A percentile compares a stretch with the other conserved stretches of the same genome.
These are phyloP conservation scores for Metarhizium rileyi DNA, from an alignment of 2,329 filamentous ascomycete genomes.

Conservation along the genomic window DNA sequence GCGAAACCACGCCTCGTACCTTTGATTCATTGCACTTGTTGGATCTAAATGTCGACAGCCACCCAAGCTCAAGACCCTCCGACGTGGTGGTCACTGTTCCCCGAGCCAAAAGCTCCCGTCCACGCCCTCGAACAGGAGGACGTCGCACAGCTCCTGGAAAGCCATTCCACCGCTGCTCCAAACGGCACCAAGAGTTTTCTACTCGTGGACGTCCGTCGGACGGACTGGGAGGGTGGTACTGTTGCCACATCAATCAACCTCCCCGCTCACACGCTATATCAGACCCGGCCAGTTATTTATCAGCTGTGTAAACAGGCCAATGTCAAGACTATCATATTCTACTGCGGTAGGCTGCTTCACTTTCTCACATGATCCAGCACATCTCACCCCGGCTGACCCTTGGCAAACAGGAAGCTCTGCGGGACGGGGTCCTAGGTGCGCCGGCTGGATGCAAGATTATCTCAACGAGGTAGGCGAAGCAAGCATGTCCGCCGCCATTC, in stretches of 20 bases:
- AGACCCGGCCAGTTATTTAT: conserved; percentile 37
- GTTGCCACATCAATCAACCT: conserved; percentile 48
- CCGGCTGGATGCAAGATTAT: conserved; percentile 48
- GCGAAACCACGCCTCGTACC: neutral
- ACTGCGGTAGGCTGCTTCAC: conserved; percentile 35
- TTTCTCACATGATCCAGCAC: neutral
- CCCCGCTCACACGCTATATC: conserved; percentile 44
- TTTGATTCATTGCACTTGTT: neutral
- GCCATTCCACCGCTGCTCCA: conserved; percentile 18
- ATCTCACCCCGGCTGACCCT: neutral
- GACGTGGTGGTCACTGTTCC: conserved; percentile 32
- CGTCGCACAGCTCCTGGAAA: conserved; percentile 31
- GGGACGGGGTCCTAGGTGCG: conserved; percentile 41
- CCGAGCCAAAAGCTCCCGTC: conserved; percentile 30
- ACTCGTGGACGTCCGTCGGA: conserved; percentile 43
- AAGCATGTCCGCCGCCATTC: conserved; percentile 34
- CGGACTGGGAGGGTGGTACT: conserved; percentile 49
- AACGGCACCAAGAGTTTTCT: conserved; percentile 27
- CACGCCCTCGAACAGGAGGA: conserved; percentile 28
- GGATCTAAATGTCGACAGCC: neutral
- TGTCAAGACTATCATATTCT: conserved; percentile 41
- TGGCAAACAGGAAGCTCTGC: conserved; percentile 34
- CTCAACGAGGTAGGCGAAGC: conserved; percentile 35
- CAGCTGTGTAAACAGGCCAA: conserved; percentile 40
- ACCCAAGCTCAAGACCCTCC: conserved; percentile 8